Conservation (phyloP, 2,329 filamentous ascomycete species). For the Ciborinia camelliae region DNA sequence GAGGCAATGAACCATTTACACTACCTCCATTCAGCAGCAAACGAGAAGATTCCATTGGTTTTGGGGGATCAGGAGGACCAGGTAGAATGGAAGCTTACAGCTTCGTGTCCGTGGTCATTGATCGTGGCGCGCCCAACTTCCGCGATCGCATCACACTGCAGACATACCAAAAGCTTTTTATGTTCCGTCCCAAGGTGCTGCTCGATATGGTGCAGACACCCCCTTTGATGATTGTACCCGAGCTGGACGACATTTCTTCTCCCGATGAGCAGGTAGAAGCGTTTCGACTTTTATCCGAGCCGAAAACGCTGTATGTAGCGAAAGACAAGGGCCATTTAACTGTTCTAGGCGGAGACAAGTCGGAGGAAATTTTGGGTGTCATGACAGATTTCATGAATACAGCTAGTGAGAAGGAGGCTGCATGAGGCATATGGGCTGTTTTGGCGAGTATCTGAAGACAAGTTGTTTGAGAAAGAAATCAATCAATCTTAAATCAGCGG, state of each 20-base stretch:
- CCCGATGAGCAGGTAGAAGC: neutral
- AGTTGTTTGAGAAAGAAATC: neutral
- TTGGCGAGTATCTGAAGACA: neutral
- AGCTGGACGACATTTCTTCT: neutral
- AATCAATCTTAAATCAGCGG: too few relatives aligned
- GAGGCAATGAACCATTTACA: conserved; percentile 4
- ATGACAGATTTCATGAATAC: neutral
- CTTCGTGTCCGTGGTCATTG: neutral
- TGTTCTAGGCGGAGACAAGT: conserved; percentile 30
- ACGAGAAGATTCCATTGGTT: neutral
- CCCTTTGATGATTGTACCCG: neutral
- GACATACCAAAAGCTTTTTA: conserved; percentile 3
- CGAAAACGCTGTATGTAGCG: conserved; percentile 31
- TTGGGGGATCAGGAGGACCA: neutral
- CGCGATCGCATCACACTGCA: conserved; percentile 8
- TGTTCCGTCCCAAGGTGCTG: conserved; percentile 1
- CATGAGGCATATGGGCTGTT: neutral
- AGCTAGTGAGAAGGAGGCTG: neutral
- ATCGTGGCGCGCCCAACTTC: neutral
- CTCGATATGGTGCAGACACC: neutral
- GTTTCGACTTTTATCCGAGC: conserved; percentile 21
- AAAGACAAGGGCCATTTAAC: conserved; percentile 33
- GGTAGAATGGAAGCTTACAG: neutral
- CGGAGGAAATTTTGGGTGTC: conserved; percentile 25
- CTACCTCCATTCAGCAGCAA: neutral